Evolutionary conservation across 495 filamentous ascomycete species (phyloP), one percentile per base, ranked within the genome.

Genomic region (Podospora appendiculata): DNA sequence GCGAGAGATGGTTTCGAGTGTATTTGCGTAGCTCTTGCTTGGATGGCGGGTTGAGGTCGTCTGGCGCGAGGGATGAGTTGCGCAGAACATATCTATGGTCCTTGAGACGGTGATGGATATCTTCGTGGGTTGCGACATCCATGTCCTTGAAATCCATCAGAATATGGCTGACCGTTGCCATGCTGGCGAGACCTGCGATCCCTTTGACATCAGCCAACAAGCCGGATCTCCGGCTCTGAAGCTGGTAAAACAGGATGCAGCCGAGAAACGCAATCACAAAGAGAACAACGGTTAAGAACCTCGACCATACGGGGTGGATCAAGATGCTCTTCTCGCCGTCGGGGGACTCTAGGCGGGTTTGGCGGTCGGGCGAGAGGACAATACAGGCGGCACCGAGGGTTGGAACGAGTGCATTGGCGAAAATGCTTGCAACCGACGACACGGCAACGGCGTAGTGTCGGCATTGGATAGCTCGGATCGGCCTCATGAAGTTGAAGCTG

Each of bases 61-160:
- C 74, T 1, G 79, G 75, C 8, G 72, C 70, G 0, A 89, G 72
- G 5, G 80, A 82, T 7, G 81, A 83, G 58, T 87, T 87, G 48
- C 84, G 81, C 8, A 89, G 67, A 14, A 81, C 74, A 60, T 88
- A 89, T 25, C 85, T 80, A 25, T 79, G 77, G 45, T 79, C 61
- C 44, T 78, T 79, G 14, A 89, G 74, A 53, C 73, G 76, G 51
- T 81, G 68, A 62, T 88, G 85, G 50, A 89, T 88, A 45, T 79
- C 71, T 39, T 79, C 63, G n/a, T 81, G 79, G 2, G 67, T 75
- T 8, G 82, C 84, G 0, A 79, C 77, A 61, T 89, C 86, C 64
- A 88, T 75, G 54, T 83, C 81, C 55, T 82, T 81, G 56, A 89
- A 88, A 59, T 89, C 86, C 65, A 78, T 82, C 52, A 88, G 71